Evolutionary conservation across 306 rosid genomes (phyloP).

Genomic region (Mimosa pudica): DNA sequence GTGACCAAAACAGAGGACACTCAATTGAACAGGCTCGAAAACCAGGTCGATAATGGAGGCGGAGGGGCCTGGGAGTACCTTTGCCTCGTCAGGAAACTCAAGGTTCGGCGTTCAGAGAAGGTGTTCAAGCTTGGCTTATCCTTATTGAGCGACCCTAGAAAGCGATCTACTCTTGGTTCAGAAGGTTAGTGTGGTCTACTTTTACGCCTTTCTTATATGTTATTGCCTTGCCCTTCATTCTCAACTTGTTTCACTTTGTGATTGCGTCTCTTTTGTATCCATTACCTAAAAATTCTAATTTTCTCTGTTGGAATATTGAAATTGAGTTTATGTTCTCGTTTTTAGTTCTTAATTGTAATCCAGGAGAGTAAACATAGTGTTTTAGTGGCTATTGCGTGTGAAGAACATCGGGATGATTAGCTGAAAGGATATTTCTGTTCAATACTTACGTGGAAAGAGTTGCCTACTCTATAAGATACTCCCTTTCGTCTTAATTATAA

Average conservation of each 20-base stretch:
- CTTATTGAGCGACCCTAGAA: conserved; percentile 74
- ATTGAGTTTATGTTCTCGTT: background rate
- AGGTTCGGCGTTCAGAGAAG: conserved; percentile 86
- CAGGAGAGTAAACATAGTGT: background rate
- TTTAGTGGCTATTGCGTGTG: background rate
- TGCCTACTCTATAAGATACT: background rate
- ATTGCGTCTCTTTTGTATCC: background rate
- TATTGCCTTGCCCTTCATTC: background rate
- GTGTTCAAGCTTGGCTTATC: conserved; percentile 80
- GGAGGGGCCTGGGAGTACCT: conserved; percentile 99
- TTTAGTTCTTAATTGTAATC: background rate
- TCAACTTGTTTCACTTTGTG: background rate
- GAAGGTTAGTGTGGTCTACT: conserved; percentile 57
- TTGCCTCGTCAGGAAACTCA: conserved; percentile 75
- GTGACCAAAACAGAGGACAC: conserved; percentile 81
- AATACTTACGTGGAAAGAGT: background rate
- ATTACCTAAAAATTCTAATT: background rate
- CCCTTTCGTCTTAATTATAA: too few species aligned
- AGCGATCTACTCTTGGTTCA: conserved; percentile 73
- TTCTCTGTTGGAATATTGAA: background rate
- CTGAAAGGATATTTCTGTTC: background rate
- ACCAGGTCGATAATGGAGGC: conserved; percentile 96
- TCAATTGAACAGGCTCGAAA: conserved; percentile 74
- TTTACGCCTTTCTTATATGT: conserved; percentile 6
- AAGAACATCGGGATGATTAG: background rate